Percentiles rank a stretch among this genome's conserved stretches.
These are phyloP conservation scores for Chalciporus sp. DNA, from an alignment of 1,284 basidiomycete genomes.

Conservation along the genomic window DNA sequence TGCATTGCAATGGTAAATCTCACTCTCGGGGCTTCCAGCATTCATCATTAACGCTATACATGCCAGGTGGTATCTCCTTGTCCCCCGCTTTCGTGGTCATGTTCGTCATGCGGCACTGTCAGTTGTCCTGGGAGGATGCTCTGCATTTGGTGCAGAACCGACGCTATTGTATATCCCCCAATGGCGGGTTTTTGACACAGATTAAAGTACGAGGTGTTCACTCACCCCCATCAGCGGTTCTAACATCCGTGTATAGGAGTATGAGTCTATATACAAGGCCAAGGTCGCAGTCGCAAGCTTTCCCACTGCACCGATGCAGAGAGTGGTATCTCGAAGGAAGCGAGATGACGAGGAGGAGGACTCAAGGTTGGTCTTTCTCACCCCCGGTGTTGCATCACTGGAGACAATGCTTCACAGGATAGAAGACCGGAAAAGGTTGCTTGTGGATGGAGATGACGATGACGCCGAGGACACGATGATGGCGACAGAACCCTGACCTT, in stretches of 20 bases:
- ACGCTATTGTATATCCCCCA: conserved; percentile 88
- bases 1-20: conserved; percentile 84
- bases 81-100: conserved; percentile 90
- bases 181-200: conserved; percentile 84
- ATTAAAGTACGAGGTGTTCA: conserved; percentile 61
- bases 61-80: conserved; percentile 79
- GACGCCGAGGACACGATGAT: conserved; percentile 30
- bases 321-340: conserved; percentile 59
- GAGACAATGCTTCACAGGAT: conserved; percentile 35
- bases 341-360: conserved; percentile 71
- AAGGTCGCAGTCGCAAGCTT: conserved; percentile 63
- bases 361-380: conserved; percentile 39
- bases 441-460: conserved; percentile 40
- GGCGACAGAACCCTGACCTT: conserved; percentile 32
- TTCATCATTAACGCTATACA: background rate
- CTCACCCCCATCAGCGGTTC: conserved; percentile 4
- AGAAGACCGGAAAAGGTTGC: conserved; percentile 55
- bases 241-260: conserved; percentile 57
- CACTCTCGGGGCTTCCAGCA: background rate
- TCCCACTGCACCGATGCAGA: conserved; percentile 44
- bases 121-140: conserved; percentile 82
- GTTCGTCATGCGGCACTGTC: conserved; percentile 87
- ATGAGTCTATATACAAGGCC: conserved; percentile 86
- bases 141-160: conserved; percentile 85
- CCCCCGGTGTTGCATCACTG: background rate